These are phyloP conservation scores for Litsea cubeba DNA, from an alignment of 164 flowering plant genomes.

Conservation along the genomic window DNA sequence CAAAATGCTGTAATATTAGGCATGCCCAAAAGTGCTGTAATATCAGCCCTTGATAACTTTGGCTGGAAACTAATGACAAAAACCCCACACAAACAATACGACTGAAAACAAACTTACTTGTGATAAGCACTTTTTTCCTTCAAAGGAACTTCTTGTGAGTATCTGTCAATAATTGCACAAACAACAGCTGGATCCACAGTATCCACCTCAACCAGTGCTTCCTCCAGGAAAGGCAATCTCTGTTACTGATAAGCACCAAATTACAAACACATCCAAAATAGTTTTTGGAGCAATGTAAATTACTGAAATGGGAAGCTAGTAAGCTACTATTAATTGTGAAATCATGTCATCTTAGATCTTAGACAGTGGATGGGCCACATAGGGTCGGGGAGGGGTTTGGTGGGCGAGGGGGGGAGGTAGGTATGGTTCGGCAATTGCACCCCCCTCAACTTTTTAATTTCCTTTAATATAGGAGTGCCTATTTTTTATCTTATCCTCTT, in stretches of 20 bases:
- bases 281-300: no score
- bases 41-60: neutral
- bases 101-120: slow-evolving; percentile 32
- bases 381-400: no score
- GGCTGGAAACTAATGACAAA: neutral
- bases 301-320: no score
- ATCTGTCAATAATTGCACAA: slow-evolving; percentile 47
- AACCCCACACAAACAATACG: neutral
- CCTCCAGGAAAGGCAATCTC: slow-evolving; percentile 63
- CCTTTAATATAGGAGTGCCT: no score
- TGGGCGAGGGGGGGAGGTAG: no score
- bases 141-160: slow-evolving; percentile 46
- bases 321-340: no score
- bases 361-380: no score
- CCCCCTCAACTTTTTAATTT: no score
- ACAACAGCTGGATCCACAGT: slow-evolving; percentile 46
- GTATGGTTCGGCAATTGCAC: no score
- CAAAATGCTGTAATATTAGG: neutral
- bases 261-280: slow-evolving; percentile 6
- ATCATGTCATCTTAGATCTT: no score
- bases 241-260: slow-evolving; percentile 25
- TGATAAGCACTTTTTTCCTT: slow-evolving; percentile 61
- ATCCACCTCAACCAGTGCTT: slow-evolving; percentile 40
- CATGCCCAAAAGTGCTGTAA: neutral
- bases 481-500: no score